Evolutionary conservation across 23 red algal species (phyloP).

Genomic region (Gracilaria domingensis): DNA sequence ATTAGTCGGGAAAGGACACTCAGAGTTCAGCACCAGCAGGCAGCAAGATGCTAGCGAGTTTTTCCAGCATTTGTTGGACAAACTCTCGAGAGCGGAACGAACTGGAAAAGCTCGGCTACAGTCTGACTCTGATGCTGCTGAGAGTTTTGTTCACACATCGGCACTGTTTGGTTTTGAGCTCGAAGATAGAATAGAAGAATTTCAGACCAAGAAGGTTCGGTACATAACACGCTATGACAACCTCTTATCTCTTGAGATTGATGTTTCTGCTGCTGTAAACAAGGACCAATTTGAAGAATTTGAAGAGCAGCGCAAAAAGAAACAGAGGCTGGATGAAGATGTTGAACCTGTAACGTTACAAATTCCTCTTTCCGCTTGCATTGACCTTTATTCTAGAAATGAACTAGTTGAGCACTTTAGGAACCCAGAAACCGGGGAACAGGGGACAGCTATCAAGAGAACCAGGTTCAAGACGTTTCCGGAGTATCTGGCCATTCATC

Average conservation of each 20-base stretch:
- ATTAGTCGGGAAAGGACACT: slow-evolving; percentile 86
- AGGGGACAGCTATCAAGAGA: slow-evolving; percentile 63
- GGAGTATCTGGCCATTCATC: slow-evolving; percentile 71
- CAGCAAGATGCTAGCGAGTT: slow-evolving; percentile 99
- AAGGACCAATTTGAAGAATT: slow-evolving; percentile 72
- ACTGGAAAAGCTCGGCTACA: slow-evolving; percentile 34
- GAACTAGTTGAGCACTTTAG: slow-evolving; percentile 52
- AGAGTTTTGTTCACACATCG: slow-evolving; percentile 46
- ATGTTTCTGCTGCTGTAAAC: slow-evolving; percentile 69
- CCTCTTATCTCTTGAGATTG: slow-evolving; percentile 64
- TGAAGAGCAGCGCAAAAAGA: slow-evolving; percentile 74
- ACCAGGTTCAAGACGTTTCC: slow-evolving; percentile 74
- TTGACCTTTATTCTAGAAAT: slow-evolving; percentile 26
- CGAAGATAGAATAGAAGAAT: slow-evolving; percentile 79
- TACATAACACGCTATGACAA: slow-evolving; percentile 70
- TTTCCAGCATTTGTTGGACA: slow-evolving; percentile 90
- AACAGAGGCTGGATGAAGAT: slow-evolving; percentile 39
- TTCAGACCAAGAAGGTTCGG: slow-evolving; percentile 59
- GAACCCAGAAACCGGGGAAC: slow-evolving; percentile 62
- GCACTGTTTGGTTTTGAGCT: slow-evolving; percentile 71
- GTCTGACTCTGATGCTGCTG: background rate
- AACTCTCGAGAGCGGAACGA: slow-evolving; percentile 62
- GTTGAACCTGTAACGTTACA: slow-evolving; percentile 74
- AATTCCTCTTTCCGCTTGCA: slow-evolving; percentile 74
- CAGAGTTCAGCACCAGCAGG: slow-evolving; percentile 81